Evolutionary conservation across 2,329 filamentous ascomycete genomes (phyloP), one percentile per base, ranked within the genome.

Genomic region (Karstenula rhodostoma): DNA sequence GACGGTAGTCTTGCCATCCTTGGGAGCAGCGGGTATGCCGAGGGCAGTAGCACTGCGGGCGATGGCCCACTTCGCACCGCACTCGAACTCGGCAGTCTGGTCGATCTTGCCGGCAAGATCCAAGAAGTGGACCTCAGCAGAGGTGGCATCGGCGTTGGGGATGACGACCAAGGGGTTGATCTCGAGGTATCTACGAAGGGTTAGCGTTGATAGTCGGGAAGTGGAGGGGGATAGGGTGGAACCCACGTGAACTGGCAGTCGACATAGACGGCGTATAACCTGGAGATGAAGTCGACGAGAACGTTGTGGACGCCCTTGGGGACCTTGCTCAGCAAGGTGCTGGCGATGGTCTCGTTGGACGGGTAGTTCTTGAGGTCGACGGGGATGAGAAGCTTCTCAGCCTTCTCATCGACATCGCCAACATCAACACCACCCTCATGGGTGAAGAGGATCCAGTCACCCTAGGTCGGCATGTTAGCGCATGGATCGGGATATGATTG

Each of bases 391-490:
- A 99, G 88, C 90, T 98, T 99, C 88, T 98, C 93, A 67, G 95
- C 95, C 87, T 99, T 99, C 68, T 89, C 93, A 77, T 99, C 95
- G 70, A 99, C 95, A 89, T 99, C 95, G 80, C 95, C 95, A 74
- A 99, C 95, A 82, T 99, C 95, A 71, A 99, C 94, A 91, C 95
- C 95, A 86, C 95, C 95, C 84, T 99, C 95, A 84, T 99, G 93
- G 76, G 94, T 97, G 87, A 99, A 99, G 77, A 99, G 92, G 79
- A 99, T 97, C 93, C 94, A 98, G 83, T 99, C 95, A 78, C 95
- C 95, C 95, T 98, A 79, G 64, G 65, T 60, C 63, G 67, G 63
- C 67, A 62, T 63, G 71, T 78, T 68, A 80, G 78, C 65, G 44
- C 59, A 50, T 29, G 47, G 70, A 59, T 67, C 55, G 66, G 58